A percentile compares a stretch with the other conserved stretches of the same genome.
Evolutionary conservation across 139 green algal species (phyloP).

Genomic region (Astrephomene gubernaculifera): DNA sequence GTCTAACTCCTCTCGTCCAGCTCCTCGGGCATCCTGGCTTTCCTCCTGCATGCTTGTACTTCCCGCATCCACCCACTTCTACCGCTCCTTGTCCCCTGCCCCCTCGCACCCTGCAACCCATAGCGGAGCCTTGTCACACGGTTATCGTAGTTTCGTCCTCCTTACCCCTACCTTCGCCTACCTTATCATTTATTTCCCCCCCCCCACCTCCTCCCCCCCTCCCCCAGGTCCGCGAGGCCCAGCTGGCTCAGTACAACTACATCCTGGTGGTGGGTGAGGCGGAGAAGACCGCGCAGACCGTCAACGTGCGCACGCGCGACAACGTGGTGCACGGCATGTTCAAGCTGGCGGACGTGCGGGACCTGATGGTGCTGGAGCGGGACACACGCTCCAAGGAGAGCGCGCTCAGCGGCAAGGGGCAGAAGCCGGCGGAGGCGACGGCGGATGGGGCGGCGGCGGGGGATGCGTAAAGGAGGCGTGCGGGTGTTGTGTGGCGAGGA

Average conservation of each 20-base stretch:
- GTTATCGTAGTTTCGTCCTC: no score
- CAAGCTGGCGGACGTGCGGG: conserved; percentile 28
- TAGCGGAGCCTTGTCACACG: no score
- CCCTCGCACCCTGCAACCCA: no score
- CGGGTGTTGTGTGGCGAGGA: no score
- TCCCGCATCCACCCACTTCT: no score
- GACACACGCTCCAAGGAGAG: conserved; percentile 5
- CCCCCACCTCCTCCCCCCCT: not conserved
- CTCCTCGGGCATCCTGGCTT: no score
- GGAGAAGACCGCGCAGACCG: conserved; percentile 75
- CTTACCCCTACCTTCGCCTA: not conserved
- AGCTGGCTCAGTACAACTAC: conserved; percentile 98
- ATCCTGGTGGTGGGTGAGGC: conserved; percentile 94
- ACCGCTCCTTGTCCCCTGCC: no score
- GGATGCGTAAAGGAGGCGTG: no score
- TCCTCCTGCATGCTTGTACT: no score
- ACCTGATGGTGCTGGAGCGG: conserved; percentile 36
- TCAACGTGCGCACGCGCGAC: conserved; percentile 96
- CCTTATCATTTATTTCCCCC: not conserved
- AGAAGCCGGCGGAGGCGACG: conserved; percentile 10
- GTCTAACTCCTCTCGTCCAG: no score
- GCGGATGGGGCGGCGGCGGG: not conserved
- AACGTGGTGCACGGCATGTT: conserved; percentile 84
- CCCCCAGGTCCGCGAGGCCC: conserved; percentile 84
- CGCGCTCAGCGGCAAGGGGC: conserved; percentile 43